Conservation (phyloP, 106 monocot species). For the Posidonia australis region DNA sequence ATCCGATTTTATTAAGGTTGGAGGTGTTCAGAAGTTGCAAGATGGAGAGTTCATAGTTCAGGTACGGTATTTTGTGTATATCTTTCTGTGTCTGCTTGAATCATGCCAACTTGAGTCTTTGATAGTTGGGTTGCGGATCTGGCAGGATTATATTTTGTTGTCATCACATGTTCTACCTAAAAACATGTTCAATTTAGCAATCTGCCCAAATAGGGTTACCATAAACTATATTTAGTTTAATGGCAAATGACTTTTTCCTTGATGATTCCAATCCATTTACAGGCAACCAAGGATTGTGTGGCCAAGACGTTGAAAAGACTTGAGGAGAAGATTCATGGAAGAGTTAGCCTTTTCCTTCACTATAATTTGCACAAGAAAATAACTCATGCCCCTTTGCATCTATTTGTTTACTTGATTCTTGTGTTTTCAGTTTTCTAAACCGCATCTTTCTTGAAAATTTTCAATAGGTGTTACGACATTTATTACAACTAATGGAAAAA, state of each 20-base stretch:
- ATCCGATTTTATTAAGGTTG: conserved; percentile 79
- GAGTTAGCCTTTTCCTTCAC: conserved; percentile 38
- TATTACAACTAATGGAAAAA: conserved; percentile 79
- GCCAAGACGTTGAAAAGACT: conserved; percentile 97
- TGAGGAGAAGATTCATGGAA: conserved; percentile 90
- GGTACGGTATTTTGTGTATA: conserved; percentile 29
- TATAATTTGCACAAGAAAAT: conserved; percentile 2
- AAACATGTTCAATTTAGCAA: neutral
- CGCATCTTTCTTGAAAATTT: neutral
- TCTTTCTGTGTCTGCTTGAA: too few species aligned
- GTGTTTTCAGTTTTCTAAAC: neutral
- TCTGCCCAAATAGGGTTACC: neutral
- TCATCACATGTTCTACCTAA: too few species aligned
- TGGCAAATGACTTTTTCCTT: neutral
- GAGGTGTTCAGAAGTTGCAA: conserved; percentile 92
- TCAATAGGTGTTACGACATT: conserved; percentile 73
- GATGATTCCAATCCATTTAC: neutral
- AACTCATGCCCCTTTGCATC: neutral
- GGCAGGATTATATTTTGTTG: too few species aligned
- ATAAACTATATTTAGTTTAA: neutral
- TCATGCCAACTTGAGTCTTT: too few species aligned
- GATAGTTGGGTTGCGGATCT: too few species aligned
- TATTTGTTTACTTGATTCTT: neutral
- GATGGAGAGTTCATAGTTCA: conserved; percentile 99
- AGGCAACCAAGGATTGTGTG: conserved; percentile 99